Evolutionary conservation across 495 filamentous ascomycete genomes (phyloP).

Genomic region (Cenococcum geophilum): DNA sequence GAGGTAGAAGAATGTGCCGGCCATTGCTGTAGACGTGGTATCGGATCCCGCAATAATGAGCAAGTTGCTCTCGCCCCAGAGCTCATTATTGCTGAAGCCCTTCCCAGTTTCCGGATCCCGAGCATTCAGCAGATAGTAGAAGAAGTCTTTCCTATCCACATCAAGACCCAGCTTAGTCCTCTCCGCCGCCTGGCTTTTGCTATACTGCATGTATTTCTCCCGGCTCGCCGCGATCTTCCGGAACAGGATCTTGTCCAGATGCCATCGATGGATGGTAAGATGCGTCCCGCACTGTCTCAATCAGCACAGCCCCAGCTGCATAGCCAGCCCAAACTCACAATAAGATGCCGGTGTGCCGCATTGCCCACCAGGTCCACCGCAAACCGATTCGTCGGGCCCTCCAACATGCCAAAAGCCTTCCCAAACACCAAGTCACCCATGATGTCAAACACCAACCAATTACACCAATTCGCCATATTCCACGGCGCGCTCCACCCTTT

Average conservation of each 20-base stretch:
- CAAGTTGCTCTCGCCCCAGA: slow-evolving; percentile 37
- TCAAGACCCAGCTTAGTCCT: slow-evolving; percentile 42
- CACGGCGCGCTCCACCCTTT: slow-evolving; percentile 21
- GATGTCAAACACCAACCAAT: slow-evolving; percentile 65
- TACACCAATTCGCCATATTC: slow-evolving; percentile 58
- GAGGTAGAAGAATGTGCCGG: slow-evolving; percentile 59
- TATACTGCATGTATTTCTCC: slow-evolving; percentile 57
- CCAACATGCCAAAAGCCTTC: slow-evolving; percentile 66
- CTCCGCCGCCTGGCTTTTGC: slow-evolving; percentile 50
- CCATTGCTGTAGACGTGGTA: slow-evolving; percentile 41
- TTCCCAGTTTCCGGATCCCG: slow-evolving; percentile 38
- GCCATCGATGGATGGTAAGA: slow-evolving; percentile 50
- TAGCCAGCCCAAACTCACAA: slow-evolving; percentile 38
- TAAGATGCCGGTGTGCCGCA: slow-evolving; percentile 34
- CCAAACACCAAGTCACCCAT: slow-evolving; percentile 67
- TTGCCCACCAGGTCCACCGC: slow-evolving; percentile 52
- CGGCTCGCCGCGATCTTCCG: slow-evolving; percentile 51
- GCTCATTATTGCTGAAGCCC: slow-evolving; percentile 35
- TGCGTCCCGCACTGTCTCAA: slow-evolving; percentile 50
- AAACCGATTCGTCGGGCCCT: slow-evolving; percentile 52
- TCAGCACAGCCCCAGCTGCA: neutral
- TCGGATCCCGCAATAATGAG: slow-evolving; percentile 39
- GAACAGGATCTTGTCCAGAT: slow-evolving; percentile 55
- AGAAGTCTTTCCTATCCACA: slow-evolving; percentile 36
- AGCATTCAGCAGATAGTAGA: slow-evolving; percentile 35